phyloP scores from a whole-genome alignment of 2,329 filamentous ascomycete species.

The Scedosporium minutisporum region DNA sequence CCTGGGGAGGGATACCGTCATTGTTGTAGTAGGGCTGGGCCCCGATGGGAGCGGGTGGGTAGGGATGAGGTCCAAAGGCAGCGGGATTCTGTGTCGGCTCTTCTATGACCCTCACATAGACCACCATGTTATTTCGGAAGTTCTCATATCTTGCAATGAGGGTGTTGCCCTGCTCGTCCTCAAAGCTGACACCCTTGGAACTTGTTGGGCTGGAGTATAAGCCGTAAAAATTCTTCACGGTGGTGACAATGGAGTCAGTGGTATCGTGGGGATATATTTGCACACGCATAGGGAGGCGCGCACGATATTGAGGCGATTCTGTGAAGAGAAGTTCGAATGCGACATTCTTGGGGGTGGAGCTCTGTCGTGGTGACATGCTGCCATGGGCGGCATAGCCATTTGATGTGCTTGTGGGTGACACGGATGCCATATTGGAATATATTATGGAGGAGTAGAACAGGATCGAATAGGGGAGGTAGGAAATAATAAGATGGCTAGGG shows the following conservation, averaged over 20 bases:
- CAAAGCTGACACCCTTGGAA: conserved; percentile 83
- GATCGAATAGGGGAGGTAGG: background rate
- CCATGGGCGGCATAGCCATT: conserved; percentile 12
- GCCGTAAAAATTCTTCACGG: conserved; percentile 98
- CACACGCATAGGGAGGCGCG: conserved; percentile 73
- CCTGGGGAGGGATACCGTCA: conserved; percentile 35
- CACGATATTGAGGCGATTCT: conserved; percentile 57
- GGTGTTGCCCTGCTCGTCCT: conserved; percentile 79
- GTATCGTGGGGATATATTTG: conserved; percentile 94
- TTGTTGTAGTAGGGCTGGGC: conserved; percentile 40
- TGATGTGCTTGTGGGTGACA: conserved; percentile 30
- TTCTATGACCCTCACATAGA: conserved; percentile 81
- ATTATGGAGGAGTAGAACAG: background rate
- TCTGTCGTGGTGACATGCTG: conserved; percentile 17
- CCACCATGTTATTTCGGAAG: conserved; percentile 81
- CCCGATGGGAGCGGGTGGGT: background rate
- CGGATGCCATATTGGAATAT: conserved; percentile 32
- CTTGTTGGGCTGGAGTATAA: conserved; percentile 67
- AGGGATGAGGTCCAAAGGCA: conserved; percentile 36
- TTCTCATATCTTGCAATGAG: conserved; percentile 96
- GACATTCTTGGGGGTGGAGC: conserved; percentile 57
- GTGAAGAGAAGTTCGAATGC: conserved; percentile 68
- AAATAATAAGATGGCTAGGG: background rate
- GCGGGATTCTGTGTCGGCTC: conserved; percentile 46
- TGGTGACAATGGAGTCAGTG: conserved; percentile 94